Evolutionary conservation across 371 early-diverging fungal genomes (phyloP).

Genomic region (Fennellomyces sp.): DNA sequence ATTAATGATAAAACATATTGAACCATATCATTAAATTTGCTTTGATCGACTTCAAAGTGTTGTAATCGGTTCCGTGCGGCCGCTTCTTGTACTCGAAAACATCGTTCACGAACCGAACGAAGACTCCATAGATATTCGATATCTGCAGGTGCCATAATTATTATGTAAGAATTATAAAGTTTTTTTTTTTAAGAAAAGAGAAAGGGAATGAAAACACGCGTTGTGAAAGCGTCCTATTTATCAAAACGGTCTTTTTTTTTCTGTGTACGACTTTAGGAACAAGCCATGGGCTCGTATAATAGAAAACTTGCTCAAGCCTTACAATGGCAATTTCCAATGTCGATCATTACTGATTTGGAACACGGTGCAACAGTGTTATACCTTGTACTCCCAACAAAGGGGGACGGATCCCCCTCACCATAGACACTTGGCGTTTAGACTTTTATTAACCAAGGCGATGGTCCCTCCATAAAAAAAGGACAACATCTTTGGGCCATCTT

Average conservation of each 20-base stretch:
- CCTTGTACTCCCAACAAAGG: too few relatives aligned
- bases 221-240: too few relatives aligned
- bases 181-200: too few relatives aligned
- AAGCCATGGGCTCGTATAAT: constrained; percentile 1
- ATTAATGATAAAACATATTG: constrained; percentile 75
- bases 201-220: too few relatives aligned
- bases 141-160: constrained; percentile 23
- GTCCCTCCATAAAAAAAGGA: background rate
- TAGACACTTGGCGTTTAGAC: background rate
- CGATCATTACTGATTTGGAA: background rate
- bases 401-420: too few relatives aligned
- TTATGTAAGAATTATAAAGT: background rate
- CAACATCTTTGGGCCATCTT: too few relatives aligned
- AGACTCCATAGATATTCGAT: constrained; percentile 70
- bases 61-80: constrained; percentile 56
- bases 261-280: too few relatives aligned
- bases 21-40: constrained; percentile 70
- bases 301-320: background rate
- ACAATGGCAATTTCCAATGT: background rate
- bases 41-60: constrained; percentile 76
- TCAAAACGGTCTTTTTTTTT: too few relatives aligned
- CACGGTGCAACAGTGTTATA: background rate
- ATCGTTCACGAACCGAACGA: constrained; percentile 77
- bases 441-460: background rate
- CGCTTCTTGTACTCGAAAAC: constrained; percentile 66